phyloP scores from a whole-genome alignment of 2,329 filamentous ascomycete species.

The Aspergillus tanneri region DNA sequence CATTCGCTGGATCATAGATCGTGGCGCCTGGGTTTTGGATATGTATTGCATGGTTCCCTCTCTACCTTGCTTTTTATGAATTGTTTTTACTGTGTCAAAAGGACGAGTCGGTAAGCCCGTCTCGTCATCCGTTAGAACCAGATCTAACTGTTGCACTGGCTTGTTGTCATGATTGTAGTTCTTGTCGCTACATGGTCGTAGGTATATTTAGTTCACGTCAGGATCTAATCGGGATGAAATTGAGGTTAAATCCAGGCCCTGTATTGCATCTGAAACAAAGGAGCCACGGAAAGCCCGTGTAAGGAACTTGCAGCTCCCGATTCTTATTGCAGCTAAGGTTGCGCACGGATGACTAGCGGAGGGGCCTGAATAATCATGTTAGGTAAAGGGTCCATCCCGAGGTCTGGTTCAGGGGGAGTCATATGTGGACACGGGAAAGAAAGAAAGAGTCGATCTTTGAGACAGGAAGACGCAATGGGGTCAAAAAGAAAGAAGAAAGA shows the following conservation, averaged over 20 bases:
- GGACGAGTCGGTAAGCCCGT: too few relatives aligned
- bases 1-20: neutral
- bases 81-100: too few relatives aligned
- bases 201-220: too few relatives aligned
- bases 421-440: neutral
- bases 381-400: neutral
- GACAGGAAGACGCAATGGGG: too few relatives aligned
- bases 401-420: neutral
- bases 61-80: neutral
- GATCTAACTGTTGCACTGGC: too few relatives aligned
- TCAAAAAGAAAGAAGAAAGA: too few relatives aligned
- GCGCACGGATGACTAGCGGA: neutral
- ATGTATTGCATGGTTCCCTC: neutral
- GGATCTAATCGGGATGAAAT: too few relatives aligned
- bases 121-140: too few relatives aligned
- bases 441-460: too few relatives aligned
- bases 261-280: neutral
- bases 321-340: neutral
- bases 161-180: too few relatives aligned
- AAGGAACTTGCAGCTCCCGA: neutral
- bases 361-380: neutral
- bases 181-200: too few relatives aligned
- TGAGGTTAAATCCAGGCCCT: too few relatives aligned
- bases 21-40: neutral
- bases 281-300: neutral